These are phyloP conservation scores for Coelastrella sp. DNA, from an alignment of 139 green algal species.

Conservation along the genomic window DNA sequence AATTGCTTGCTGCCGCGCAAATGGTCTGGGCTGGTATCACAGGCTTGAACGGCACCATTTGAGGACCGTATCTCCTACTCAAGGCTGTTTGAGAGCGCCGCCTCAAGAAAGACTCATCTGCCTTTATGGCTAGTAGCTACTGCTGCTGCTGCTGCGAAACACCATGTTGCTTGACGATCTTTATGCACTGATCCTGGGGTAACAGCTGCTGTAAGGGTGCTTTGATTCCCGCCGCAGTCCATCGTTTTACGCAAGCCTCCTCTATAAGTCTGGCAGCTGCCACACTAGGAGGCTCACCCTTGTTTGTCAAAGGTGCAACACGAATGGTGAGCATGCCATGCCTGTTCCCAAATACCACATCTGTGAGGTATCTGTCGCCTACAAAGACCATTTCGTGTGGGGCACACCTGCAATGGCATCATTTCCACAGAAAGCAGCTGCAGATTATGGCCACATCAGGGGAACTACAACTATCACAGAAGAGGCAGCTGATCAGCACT, in stretches of 20 bases:
- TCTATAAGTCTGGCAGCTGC: constrained; percentile 69
- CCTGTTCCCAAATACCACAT: constrained; percentile 91
- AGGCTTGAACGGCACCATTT: too few species aligned
- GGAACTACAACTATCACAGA: too few species aligned
- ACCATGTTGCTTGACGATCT: constrained; percentile 9
- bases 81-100: too few species aligned
- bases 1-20: too few species aligned
- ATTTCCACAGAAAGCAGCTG: background rate
- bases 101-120: too few species aligned
- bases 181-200: background rate
- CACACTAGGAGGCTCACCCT: constrained; percentile 78
- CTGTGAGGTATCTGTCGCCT: constrained; percentile 92
- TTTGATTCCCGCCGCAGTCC: constrained; percentile 57
- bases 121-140: background rate
- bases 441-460: background rate
- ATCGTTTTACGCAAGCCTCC: constrained; percentile 66
- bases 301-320: constrained; percentile 72
- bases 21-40: too few species aligned
- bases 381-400: constrained; percentile 83
- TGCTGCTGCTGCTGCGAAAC: background rate
- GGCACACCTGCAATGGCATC: constrained; percentile 61
- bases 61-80: too few species aligned
- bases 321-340: constrained; percentile 90
- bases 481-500: too few species aligned
- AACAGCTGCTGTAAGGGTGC: constrained; percentile 61